A percentile compares a stretch with the other conserved stretches of the same genome.
phyloP scores from a whole-genome alignment of 2,329 filamentous ascomycete species.

The Scopulariopsis brevicaulis region DNA sequence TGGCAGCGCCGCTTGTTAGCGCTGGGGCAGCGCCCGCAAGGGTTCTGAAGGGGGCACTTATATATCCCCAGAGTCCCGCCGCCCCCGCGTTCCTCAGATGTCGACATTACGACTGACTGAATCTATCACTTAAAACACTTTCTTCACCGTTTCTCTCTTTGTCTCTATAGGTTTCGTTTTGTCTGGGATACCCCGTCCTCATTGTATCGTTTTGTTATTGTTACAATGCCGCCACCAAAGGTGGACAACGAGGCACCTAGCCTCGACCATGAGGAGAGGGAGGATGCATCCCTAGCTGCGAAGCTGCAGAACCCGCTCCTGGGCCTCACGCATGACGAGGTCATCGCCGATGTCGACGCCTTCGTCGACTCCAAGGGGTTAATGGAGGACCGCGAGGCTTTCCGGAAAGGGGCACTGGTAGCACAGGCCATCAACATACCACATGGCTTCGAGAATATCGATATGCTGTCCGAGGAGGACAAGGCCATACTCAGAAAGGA shows the following conservation, averaged over 20 bases:
- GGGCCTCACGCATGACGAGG: constrained; percentile 15
- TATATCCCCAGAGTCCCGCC: not conserved
- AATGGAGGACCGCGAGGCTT: constrained; percentile 25
- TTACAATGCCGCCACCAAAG: constrained; percentile 14
- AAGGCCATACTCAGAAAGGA: constrained; percentile 16
- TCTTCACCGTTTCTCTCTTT: not conserved
- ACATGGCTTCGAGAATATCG: constrained; percentile 16
- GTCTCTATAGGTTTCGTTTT: not conserved
- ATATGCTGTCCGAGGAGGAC: constrained; percentile 15
- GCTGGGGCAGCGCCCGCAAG: not conserved
- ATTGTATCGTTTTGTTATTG: not conserved
- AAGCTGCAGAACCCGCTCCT: constrained; percentile 15
- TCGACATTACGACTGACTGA: not conserved
- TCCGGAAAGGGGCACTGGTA: constrained; percentile 38
- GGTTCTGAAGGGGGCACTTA: not conserved
- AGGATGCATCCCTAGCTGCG: constrained; percentile 12
- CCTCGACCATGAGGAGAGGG: constrained; percentile 10
- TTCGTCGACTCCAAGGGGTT: constrained; percentile 24
- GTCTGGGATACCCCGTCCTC: not conserved
- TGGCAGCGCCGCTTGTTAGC: not conserved
- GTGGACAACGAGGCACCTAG: constrained; percentile 13
- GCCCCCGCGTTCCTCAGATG: not conserved
- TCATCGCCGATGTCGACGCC: constrained; percentile 20
- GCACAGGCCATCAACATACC: constrained; percentile 29
- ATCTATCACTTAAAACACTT: not conserved